Evolutionary conservation across 805 yeast species (phyloP), one percentile per base, ranked within the genome.

Genomic region (Pichia phayaonensis): DNA sequence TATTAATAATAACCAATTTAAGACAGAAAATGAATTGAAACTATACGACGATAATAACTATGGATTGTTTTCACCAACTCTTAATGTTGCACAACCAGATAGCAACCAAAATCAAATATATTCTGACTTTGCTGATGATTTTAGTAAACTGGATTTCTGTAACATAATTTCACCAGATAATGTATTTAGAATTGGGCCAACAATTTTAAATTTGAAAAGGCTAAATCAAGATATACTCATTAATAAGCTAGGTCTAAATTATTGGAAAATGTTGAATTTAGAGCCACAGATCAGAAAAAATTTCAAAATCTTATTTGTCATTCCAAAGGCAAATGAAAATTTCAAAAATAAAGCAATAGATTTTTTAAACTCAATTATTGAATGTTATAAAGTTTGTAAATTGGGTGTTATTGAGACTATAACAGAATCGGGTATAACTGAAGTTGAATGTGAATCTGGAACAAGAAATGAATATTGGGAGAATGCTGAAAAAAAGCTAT

Each of bases 211-310:
- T 40, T 65, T 71, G 4, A 67, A 61, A 50, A 55, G 75, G 21
- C 48, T 66, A 46, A 68, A 72, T 44, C 69, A 73, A 46, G 69
- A 62, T 27, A 67, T 72, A 51, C 75, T 70, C 34, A 70, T 76
- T 41, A 80, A 74, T 61, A 73, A 73, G 57, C 68, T 73, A 31
- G 80, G 77, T 45, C 63, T 75, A 18, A 63, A 66, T 52, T 76
- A 75, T 58, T 83, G 84, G 90, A 80, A 71, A 57, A 66, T 73
- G 42, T 60, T 86, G 57, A 76, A 79, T 51, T 71, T 85, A 46
- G 73, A 75, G 42, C 87, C 92, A 0, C 57, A 75, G 8, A 61
- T 64, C 23, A 75, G 73, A 1, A 83, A 84, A 54, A 69, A 76
- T 51, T 76, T 83, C 52, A 77, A 76, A 49, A 64, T 80, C 8